Evolutionary conservation across 164 flowering plant species (phyloP).

Genomic region (Dillenia suffruticosa): DNA sequence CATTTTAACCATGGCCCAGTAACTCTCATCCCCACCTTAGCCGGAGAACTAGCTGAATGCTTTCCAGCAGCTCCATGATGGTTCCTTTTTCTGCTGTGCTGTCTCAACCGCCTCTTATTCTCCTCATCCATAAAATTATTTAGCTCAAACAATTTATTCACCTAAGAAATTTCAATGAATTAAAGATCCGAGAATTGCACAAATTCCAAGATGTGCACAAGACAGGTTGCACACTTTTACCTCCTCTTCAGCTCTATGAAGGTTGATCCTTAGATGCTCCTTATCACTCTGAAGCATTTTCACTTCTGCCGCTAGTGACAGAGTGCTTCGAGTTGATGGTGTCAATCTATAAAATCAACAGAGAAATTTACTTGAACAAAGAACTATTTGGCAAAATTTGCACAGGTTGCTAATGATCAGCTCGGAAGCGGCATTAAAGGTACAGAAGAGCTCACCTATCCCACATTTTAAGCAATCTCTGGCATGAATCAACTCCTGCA

Average conservation of each 20-base stretch:
- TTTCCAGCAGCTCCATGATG: conserved; percentile 48
- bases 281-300: conserved; percentile 48
- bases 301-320: conserved; percentile 51
- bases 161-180: conserved; percentile 31
- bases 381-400: too few relatives aligned
- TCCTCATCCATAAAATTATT: conserved; percentile 60
- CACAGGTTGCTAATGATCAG: too few relatives aligned
- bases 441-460: conserved; percentile 34
- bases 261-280: conserved; percentile 59
- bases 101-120: conserved; percentile 59
- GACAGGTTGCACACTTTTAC: conserved; percentile 20
- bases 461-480: conserved; percentile 55
- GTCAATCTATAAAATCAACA: conserved; percentile 38
- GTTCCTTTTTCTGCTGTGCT: conserved; percentile 31
- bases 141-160: conserved; percentile 51
- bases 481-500: conserved; percentile 41
- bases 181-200: not conserved
- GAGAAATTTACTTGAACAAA: conserved; percentile 1
- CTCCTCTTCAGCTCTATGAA: conserved; percentile 75
- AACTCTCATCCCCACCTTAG: conserved; percentile 45
- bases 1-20: not conserved
- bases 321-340: conserved; percentile 44
- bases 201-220: not conserved
- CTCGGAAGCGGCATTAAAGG: too few relatives aligned
- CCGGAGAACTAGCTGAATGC: conserved; percentile 39